Evolutionary conservation across 306 rosid genomes (phyloP), one percentile per base, ranked within the genome.

Genomic region (Glycyrrhiza uralensis): DNA sequence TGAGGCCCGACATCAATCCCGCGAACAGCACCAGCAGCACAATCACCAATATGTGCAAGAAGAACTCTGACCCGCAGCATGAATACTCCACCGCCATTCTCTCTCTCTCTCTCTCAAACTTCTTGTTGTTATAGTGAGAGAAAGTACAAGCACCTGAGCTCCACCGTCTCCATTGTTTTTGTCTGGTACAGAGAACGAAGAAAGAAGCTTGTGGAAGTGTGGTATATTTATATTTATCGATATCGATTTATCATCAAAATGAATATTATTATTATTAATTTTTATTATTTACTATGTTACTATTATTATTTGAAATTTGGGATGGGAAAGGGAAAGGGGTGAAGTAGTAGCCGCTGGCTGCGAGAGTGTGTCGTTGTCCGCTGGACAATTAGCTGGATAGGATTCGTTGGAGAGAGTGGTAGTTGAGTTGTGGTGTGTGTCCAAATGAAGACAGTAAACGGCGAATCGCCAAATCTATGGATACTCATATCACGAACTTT

Each of bases 1-100:
- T 82, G 26, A 82, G 80, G 17, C 83, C 86, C 0, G 86, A 82
- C 86, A 82, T 82, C 52, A 82, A 55, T 1, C 86, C 86, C 1
- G 83, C 86, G 38, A 82, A 82, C 0, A 82, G 0, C 2, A 82
- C 83, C 0, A 82, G 76, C 15, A 75, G 3, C 3, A 60, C 54
- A 35, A 82, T 80, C 0, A 82, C 0, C 0, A 55, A 2, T 68
- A 82, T 75, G 81, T 62, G 75, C 0, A 79, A 0, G 58, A 78
- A 82, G 69, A 82, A 82, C 72, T 23, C 62, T 10, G 79, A 2
- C 57, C 36, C 71, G 76, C 83, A 82, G 81, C 86, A 79, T 8
- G 72, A 15, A 24, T 82, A 79, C 30, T 82, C 76, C 47, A 82
- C 81, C 29, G 81, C 78, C 86, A 82, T 82, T 59, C 9, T 2